These are phyloP conservation scores for Quercus gilva DNA, from an alignment of 306 rosid genomes.

Conservation along the genomic window DNA sequence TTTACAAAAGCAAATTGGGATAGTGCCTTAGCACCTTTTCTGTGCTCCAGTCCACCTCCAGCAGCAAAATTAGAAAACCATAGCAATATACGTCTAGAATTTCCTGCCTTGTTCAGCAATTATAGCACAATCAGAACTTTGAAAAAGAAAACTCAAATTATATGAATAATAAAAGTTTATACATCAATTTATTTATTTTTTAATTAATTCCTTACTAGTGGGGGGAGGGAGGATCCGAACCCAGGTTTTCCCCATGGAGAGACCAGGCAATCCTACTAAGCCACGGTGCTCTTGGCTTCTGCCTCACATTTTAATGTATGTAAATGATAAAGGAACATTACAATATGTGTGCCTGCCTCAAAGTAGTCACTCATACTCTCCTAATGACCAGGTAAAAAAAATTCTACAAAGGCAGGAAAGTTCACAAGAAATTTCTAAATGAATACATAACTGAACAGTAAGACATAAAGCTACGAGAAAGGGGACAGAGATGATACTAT, in stretches of 20 bases:
- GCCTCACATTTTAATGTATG: not conserved
- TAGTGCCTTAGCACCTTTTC: constrained; percentile 74
- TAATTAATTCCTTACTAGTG: no score
- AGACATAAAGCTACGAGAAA: not conserved
- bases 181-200: not conserved
- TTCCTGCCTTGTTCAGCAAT: constrained; percentile 55
- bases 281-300: not conserved
- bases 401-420: not conserved
- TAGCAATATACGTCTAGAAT: constrained; percentile 53
- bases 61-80: constrained; percentile 69
- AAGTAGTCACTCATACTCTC: not conserved
- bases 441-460: not conserved
- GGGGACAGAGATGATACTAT: not conserved
- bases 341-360: not conserved
- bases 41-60: constrained; percentile 56
- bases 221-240: no score
- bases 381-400: not conserved
- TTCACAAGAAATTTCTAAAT: not conserved
- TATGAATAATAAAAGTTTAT: not conserved
- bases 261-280: no score
- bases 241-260: no score
- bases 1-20: constrained; percentile 76
- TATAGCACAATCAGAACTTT: constrained; percentile 31
- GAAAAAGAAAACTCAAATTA: constrained; percentile 9
- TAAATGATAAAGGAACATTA: not conserved